Percentiles rank a stretch among this genome's conserved stretches.
phyloP scores from a whole-genome alignment of 2,329 filamentous ascomycete genomes.

The Colletotrichum agaves region DNA sequence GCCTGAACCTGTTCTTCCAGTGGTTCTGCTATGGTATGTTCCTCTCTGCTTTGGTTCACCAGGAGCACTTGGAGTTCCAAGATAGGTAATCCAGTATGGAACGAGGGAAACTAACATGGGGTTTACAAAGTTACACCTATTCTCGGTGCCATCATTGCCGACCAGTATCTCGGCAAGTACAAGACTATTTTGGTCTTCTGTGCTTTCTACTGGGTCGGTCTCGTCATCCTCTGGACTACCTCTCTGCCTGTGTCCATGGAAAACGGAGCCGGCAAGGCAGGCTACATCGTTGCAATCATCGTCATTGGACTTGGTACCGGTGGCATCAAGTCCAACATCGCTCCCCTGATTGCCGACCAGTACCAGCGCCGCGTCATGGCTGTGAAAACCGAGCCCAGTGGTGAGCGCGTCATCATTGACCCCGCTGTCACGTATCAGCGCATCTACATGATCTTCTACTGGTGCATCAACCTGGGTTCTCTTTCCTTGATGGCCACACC shows the following conservation, averaged over 20 bases:
- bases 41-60: not conserved
- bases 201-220: constrained; percentile 66
- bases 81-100: not conserved
- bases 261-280: constrained; percentile 55
- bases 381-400: constrained; percentile 58
- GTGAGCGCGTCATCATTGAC: constrained; percentile 73
- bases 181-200: constrained; percentile 70
- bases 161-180: constrained; percentile 69
- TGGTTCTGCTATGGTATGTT: constrained; percentile 56
- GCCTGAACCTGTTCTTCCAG: constrained; percentile 66
- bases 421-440: constrained; percentile 73
- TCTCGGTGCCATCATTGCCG: constrained; percentile 64
- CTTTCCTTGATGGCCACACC: constrained; percentile 74
- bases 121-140: constrained; percentile 49
- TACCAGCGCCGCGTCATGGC: constrained; percentile 65
- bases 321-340: constrained; percentile 75
- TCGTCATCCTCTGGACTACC: constrained; percentile 64
- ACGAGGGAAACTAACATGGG: not conserved
- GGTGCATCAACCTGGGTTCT: constrained; percentile 64
- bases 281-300: constrained; percentile 66
- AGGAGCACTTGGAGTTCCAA: too few relatives aligned
- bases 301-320: constrained; percentile 75
- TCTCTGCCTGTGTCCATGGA: constrained; percentile 53
- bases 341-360: constrained; percentile 72
- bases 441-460: constrained; percentile 81